Conservation (phyloP, 2,329 filamentous ascomycete genomes). For the Myriosclerotinia duriaeana region DNA sequence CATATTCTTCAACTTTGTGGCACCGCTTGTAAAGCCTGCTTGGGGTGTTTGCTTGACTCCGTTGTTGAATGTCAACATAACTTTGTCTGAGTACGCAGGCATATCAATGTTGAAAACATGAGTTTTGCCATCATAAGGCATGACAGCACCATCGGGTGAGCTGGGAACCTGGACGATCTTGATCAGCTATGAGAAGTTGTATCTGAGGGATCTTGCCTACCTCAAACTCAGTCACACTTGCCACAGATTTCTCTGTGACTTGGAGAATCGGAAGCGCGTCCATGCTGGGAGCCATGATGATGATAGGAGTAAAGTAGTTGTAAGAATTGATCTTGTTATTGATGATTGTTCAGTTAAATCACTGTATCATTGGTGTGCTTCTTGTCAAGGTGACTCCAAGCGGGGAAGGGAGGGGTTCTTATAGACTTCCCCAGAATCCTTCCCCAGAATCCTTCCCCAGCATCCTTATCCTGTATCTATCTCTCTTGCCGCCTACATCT, state of each 20-base stretch:
- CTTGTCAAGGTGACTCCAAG: slow-evolving; percentile 9
- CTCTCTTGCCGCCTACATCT: background rate
- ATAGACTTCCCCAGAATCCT: slow-evolving; percentile 10
- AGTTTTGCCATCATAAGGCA: slow-evolving; percentile 14
- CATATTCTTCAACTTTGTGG: slow-evolving; percentile 25
- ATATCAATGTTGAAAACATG: slow-evolving; percentile 17
- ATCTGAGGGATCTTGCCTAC: slow-evolving; percentile 1
- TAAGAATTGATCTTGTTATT: slow-evolving; percentile 14
- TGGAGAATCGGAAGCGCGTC: slow-evolving; percentile 13
- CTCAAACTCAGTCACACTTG: slow-evolving; percentile 1
- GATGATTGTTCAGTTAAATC: slow-evolving; percentile 10
- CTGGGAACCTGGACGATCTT: background rate
- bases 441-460: background rate
- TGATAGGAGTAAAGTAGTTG: slow-evolving; percentile 1
- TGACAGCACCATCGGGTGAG: slow-evolving; percentile 2
- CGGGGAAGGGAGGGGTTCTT: background rate
- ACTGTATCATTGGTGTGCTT: slow-evolving; percentile 1
- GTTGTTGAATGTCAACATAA: slow-evolving; percentile 17
- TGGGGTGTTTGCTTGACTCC: slow-evolving; percentile 9
- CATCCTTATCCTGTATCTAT: background rate
- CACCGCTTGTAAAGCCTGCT: slow-evolving; percentile 1
- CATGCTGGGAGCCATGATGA: slow-evolving; percentile 20
- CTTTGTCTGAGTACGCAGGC: slow-evolving; percentile 20
- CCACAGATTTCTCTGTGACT: slow-evolving; percentile 3
- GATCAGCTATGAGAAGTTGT: background rate